Percentiles rank a stretch among this genome's conserved stretches.
These are phyloP conservation scores for Populus tomentosa DNA, from an alignment of 441 rosid species.

Conservation along the genomic window DNA sequence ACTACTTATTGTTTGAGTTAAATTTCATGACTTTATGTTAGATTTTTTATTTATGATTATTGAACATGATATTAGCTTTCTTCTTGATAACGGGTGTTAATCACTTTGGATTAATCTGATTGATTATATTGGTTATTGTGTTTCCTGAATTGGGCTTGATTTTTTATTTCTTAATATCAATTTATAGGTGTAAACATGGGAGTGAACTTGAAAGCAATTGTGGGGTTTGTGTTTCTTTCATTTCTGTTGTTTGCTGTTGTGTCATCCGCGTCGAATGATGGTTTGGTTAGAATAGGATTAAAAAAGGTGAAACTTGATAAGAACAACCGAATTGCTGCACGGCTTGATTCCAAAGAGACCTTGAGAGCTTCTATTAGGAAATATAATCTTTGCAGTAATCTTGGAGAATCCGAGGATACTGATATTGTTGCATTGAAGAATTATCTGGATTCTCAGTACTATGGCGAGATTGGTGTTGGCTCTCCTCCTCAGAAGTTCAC, in stretches of 20 bases:
- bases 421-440: constrained; percentile 65
- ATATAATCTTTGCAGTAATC: constrained; percentile 28
- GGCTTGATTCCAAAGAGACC: constrained; percentile 29
- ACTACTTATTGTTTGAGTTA: not conserved
- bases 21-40: not conserved
- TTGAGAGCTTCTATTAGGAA: constrained; percentile 34
- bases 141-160: not conserved
- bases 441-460: constrained; percentile 81
- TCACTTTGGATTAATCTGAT: not conserved
- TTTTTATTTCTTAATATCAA: constrained; percentile 11
- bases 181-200: constrained; percentile 51
- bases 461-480: constrained; percentile 72
- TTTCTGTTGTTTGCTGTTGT: constrained; percentile 34
- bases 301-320: constrained; percentile 55
- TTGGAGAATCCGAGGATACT: constrained; percentile 37
- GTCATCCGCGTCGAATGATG: constrained; percentile 34
- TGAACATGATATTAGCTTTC: not conserved
- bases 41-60: not conserved
- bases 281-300: constrained; percentile 55
- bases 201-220: constrained; percentile 17
- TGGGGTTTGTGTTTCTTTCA: constrained; percentile 34
- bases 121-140: not conserved
- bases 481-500: constrained; percentile 76
- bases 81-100: not conserved
- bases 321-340: constrained; percentile 39